A percentile compares a stretch with the other conserved stretches of the same genome.
Conservation (phyloP, 1,284 basidiomycete genomes). For the Thecaphora thlaspeos region DNA sequence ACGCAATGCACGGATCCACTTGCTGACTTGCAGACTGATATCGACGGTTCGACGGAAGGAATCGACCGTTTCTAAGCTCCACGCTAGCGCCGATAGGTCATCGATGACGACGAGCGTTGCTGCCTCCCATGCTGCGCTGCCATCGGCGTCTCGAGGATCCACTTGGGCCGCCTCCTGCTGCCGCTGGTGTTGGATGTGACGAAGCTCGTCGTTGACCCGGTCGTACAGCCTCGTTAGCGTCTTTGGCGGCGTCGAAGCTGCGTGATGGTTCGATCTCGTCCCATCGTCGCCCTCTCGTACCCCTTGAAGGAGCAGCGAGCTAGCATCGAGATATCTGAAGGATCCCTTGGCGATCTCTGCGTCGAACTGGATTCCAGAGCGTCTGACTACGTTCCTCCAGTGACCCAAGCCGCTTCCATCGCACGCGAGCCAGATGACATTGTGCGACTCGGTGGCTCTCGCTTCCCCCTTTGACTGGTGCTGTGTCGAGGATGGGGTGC, state of each 20-base stretch:
- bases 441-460: constrained; percentile 1
- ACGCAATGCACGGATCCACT: constrained; percentile 22
- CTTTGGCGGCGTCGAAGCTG: no score
- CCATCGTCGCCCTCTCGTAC: no score
- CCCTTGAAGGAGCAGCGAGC: background rate
- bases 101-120: constrained; percentile 22
- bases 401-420: constrained; percentile 25
- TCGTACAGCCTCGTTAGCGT: no score
- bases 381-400: constrained; percentile 26
- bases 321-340: constrained; percentile 26
- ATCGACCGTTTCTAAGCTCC: constrained; percentile 15
- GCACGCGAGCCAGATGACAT: constrained; percentile 38
- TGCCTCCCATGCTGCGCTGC: constrained; percentile 5
- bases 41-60: constrained; percentile 4
- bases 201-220: no score
- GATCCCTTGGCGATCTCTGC: constrained; percentile 13
- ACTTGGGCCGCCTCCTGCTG: no score
- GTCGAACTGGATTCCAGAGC: constrained; percentile 29
- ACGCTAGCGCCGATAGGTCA: constrained; percentile 28
- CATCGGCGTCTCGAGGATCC: no score
- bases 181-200: no score
- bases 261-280: no score
- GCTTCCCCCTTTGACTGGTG: constrained; percentile 12
- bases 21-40: constrained; percentile 5
- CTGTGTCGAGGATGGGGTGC: background rate